These are phyloP conservation scores for Macrocybe gigantea DNA, from an alignment of 768 basidiomycete species.

Conservation along the genomic window DNA sequence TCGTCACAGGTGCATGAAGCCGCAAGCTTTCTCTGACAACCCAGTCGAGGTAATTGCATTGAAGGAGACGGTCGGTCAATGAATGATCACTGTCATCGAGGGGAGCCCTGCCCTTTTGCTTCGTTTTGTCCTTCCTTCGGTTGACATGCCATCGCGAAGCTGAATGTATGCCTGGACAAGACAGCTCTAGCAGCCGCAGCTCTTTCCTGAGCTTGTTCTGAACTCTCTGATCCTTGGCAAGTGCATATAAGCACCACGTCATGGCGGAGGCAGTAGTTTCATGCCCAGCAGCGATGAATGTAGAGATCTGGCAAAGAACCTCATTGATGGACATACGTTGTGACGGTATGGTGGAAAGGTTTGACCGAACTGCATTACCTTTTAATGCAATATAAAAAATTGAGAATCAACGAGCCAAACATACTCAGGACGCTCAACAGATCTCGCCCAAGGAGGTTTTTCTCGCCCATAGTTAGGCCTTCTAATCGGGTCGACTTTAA, in stretches of 20 bases:
- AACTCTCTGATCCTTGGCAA: constrained; percentile 33
- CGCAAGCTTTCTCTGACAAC: constrained; percentile 55
- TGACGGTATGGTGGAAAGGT: constrained; percentile 34
- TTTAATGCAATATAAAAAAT: constrained; percentile 2
- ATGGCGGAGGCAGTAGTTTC: constrained; percentile 56
- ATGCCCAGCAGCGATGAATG: constrained; percentile 61
- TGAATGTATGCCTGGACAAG: constrained; percentile 3
- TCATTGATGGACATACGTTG: constrained; percentile 54
- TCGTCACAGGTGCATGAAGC: constrained; percentile 51
- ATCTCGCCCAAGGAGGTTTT: constrained; percentile 38
- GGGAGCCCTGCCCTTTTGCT: no score
- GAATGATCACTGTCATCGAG: constrained; percentile 4
- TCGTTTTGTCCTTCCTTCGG: constrained; percentile 10
- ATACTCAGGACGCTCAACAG: constrained; percentile 50
- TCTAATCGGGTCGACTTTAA: constrained; percentile 14
- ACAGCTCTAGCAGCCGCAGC: constrained; percentile 19
- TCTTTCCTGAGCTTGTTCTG: constrained; percentile 45
- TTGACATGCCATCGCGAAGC: background rate
- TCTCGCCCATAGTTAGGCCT: constrained; percentile 4
- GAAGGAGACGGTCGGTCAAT: constrained; percentile 23
- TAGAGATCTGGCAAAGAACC: constrained; percentile 56
- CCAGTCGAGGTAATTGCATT: constrained; percentile 54
- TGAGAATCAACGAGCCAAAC: constrained; percentile 11
- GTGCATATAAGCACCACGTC: constrained; percentile 58
- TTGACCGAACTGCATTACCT: constrained; percentile 47